Evolutionary conservation across 768 basidiomycete species (phyloP).

Genomic region (Rhizopogon roseolus): DNA sequence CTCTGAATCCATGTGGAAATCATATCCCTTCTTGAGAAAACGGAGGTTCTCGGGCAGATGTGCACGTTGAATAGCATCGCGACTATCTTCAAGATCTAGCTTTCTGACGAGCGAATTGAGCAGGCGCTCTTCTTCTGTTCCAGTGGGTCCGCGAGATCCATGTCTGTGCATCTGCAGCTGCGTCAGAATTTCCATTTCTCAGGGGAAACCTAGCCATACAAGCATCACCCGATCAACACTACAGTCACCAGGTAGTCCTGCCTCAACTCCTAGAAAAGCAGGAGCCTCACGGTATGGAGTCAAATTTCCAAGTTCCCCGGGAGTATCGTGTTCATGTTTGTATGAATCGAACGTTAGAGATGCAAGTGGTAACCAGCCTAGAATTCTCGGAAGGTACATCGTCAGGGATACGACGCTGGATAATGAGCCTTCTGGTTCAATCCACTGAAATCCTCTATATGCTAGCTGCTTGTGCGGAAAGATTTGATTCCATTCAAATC

Average conservation of each 20-base stretch:
- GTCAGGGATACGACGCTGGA: background rate
- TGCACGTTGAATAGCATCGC: conserved; percentile 18
- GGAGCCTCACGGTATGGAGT: conserved; percentile 26
- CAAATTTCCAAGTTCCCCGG: conserved; percentile 22
- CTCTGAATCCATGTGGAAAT: conserved; percentile 27
- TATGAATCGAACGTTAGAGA: background rate
- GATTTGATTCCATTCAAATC: background rate
- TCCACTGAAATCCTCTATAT: background rate
- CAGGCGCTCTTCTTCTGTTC: conserved; percentile 18
- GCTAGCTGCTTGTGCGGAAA: too few relatives aligned
- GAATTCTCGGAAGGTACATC: background rate
- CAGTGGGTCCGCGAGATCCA: conserved; percentile 33
- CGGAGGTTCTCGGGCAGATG: conserved; percentile 27
- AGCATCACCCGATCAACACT: conserved; percentile 29
- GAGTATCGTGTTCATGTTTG: background rate
- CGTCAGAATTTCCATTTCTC: background rate
- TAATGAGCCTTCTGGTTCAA: background rate
- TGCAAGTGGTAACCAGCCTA: background rate
- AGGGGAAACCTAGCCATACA: conserved; percentile 9
- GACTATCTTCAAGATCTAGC: conserved; percentile 17
- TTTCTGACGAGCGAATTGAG: conserved; percentile 29
- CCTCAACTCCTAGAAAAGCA: conserved; percentile 17
- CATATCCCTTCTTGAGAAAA: conserved; percentile 35
- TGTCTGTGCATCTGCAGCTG: conserved; percentile 34
- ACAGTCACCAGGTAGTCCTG: conserved; percentile 25